Base-by-base conservation (phyloP, 1,284 basidiomycete genomes). In the Phenoliferia sp. region DNA sequence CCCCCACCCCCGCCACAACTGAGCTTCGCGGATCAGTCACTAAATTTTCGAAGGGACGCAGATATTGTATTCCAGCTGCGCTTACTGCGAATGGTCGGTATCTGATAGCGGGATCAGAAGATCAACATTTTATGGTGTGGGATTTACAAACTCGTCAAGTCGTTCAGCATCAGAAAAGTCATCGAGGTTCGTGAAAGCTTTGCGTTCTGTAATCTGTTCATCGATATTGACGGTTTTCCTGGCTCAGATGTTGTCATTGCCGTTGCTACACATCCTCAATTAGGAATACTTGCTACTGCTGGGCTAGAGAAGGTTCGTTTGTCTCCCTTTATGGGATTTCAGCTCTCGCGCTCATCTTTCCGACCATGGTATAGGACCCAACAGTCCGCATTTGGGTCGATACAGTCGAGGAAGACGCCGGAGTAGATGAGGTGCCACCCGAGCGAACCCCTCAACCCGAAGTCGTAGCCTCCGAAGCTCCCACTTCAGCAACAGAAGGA, bases 81-180 rank as follows among this genome's bases (percentile, higher is more conserved):
- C 64, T 74, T 15, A 72, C 65, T 0, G 26, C 55, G 4, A 61
- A 66, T 29, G 69, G 66, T 1, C 59, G 56, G 9, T 89, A 87
- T 77, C 84, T 99, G 59, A 83, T 95, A 6, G 87, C 90, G 61
- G 95, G 94, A 0, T 92, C 90, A 64, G 95, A 98, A 81, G 94
- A 98, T 76, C 85, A 86, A 69, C 90, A 89, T 74, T 81, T 95
- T 19, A 88, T 90, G 70, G 81, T 96, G 31, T 99, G 94, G 93
- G 90, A 97, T 78, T 77, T 98, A 63, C 94, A 97, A 78, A 88
- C 85, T 3, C 85, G 92, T 35, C 83, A 89, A 73, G 81, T 94
- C 7, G 79, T 89, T 9, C 88, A 90, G 74, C 81, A 86, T 0
- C 81, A 95, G 22, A 86, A 89, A 71, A 91, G 89, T 1, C 92